Evolutionary conservation across 2,329 filamentous ascomycete species (phyloP).

Genomic region (Fusarium decemcellulare): DNA sequence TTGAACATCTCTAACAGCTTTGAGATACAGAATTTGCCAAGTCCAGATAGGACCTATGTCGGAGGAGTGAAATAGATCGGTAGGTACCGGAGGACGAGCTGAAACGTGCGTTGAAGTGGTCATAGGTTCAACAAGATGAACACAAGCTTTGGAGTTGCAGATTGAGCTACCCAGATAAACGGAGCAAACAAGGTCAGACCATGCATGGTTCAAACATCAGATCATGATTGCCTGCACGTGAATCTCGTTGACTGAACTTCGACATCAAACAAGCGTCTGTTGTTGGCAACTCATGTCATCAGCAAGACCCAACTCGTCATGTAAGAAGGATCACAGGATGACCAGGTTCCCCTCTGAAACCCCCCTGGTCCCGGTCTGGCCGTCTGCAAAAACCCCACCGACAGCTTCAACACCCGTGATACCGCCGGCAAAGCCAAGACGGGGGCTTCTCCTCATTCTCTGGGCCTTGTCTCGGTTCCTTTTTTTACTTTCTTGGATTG

Average conservation of each 20-base stretch:
- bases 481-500: slow-evolving; percentile 9
- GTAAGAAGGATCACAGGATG: slow-evolving; percentile 6
- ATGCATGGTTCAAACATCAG: too few species aligned
- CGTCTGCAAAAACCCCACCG: slow-evolving; percentile 8
- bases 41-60: too few species aligned
- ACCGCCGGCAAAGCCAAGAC: neutral
- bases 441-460: slow-evolving; percentile 1
- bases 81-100: neutral
- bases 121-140: neutral
- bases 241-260: too few species aligned
- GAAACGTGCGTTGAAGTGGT: neutral
- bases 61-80: too few species aligned
- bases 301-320: neutral
- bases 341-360: slow-evolving; percentile 25
- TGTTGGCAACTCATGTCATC: too few species aligned
- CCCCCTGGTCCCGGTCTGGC: neutral
- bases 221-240: too few species aligned
- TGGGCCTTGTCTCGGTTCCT: neutral
- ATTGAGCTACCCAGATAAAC: neutral
- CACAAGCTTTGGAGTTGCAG: neutral
- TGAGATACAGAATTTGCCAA: too few species aligned
- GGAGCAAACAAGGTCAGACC: too few species aligned
- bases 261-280: too few species aligned
- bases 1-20: too few species aligned
- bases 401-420: slow-evolving; percentile 13